Evolutionary conservation across 1,139 yeast species (phyloP), one percentile per base, ranked within the genome.

Genomic region (Nakaseomyces kungkrabaensis): DNA sequence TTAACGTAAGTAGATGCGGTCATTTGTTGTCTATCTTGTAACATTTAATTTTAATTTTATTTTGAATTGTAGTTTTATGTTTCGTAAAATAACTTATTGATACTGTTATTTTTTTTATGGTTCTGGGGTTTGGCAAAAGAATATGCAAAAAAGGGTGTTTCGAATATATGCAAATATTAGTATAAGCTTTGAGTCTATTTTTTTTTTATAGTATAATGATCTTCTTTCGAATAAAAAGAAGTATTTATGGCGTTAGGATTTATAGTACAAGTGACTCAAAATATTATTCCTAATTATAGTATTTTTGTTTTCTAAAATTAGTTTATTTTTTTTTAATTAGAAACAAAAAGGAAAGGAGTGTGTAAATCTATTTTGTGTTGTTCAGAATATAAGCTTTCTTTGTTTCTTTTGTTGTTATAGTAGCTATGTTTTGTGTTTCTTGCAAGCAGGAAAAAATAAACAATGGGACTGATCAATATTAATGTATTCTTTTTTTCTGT

Each of bases 21-120:
- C 47, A 40, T 45, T 37, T 44, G 41, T 44, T 36, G 6, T 29
- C 38, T 44, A 34, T 34, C 31, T 34, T 36, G 29, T 34, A 34
- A n/a, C 29, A 7, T 32, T 22, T n/a, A 11, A 17, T 5, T 13
- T 17, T 9, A 6, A 11, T n/a, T 44, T 24, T 34, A 11, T 34
- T 34, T 17, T 44, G 31, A 6, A 37, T 29, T n/a, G 40, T 37
- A 8, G 40, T 34, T 9, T 10, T 34, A 6, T 34, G 8, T 34
- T 34, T 11, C 11, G 6, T 34, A 10, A 10, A 9, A 17, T 17
- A 17, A 17, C 22, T 17, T 17, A 17, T 17, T 17, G 22, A 17
- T 17, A 17, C 22, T 17, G 3, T 29, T 29, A 7, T 29, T 29
- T 29, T 29, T 29, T 29, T 9, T 29, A 29, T 17, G 22, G 22